Base-by-base conservation (phyloP, 2,329 filamentous ascomycete species). In the Lasiodiplodia sp. region DNA sequence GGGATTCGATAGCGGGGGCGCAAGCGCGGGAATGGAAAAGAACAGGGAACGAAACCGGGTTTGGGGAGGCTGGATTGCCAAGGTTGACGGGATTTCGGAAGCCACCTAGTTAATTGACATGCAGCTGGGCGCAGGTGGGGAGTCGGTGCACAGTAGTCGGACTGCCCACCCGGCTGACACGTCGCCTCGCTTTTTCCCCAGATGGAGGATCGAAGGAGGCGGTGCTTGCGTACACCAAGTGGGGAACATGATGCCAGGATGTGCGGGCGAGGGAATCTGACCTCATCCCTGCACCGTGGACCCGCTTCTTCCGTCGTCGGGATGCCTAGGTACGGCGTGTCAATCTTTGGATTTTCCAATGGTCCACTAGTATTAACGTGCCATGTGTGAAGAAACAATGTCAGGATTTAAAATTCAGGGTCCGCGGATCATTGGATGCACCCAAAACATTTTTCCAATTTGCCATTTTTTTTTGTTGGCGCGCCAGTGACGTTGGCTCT, bases 221-320 rank as follows among this genome's bases (percentile, higher is more conserved):
- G 58, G 40, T 38, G 60, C 18, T 64, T 64, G 60, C 60, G 47
- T 64, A 38, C 23, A n/a, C 60, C 60, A 64, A 64, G 60, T 34
- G 40, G 40, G 18, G 60, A 37, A 52, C 25, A 12, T 40, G n/a
- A 16, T 23, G 23, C 60, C 60, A n/a, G 60, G 60, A 38, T 25
- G 47, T 64, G 47, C 31, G 28, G 28, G 11, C 52, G 28, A 64
- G 28, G 31, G 23, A 64, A 40, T 37, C 60, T 25, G 60, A 64
- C 60, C 37, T 52, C 60, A 64, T 64, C 60, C 60, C 55, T 34
- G 18, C 18, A 23, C 55, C 55, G 31, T 28, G 38, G 40, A 34
- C 40, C 58, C 58, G 58, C 40, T 62, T 62, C 58, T 62, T 51
- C 38, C 25, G n/a, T 31, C 57, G 7, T 31, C 23, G 12, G 38